Percentiles rank a stretch among this genome's conserved stretches.
phyloP scores from a whole-genome alignment of 176 grass and related monocot genomes.

The Alloteropsis semialata region DNA sequence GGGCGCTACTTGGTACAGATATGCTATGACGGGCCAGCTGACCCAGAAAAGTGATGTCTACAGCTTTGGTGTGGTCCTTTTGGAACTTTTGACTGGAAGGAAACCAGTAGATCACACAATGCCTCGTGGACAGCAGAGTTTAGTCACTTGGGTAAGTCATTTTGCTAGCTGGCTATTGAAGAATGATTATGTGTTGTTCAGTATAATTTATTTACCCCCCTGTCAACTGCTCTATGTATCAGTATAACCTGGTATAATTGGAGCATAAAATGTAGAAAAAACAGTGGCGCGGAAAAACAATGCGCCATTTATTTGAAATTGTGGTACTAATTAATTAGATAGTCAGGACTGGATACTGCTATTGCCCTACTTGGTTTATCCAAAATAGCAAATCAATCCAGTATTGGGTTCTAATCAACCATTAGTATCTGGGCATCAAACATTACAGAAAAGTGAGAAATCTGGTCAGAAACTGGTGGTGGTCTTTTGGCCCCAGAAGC shows the following conservation, averaged over 20 bases:
- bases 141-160: constrained; percentile 60
- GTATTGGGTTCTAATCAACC: background rate
- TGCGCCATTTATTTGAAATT: background rate
- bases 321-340: background rate
- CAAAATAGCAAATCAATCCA: background rate
- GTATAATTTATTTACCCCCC: background rate
- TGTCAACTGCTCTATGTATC: background rate
- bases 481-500: background rate
- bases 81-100: constrained; percentile 65
- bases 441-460: background rate
- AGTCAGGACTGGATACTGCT: background rate
- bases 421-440: background rate
- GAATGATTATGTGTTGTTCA: background rate
- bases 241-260: background rate
- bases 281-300: background rate
- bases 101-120: constrained; percentile 66
- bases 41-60: constrained; percentile 63
- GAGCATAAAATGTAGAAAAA: background rate
- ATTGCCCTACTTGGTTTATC: background rate
- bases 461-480: background rate
- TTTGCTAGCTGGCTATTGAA: constrained; percentile 23
- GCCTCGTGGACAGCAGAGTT: constrained; percentile 60
- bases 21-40: constrained; percentile 64
- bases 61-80: constrained; percentile 59
- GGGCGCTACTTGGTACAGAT: constrained; percentile 24